Conservation (phyloP, 1,139 yeast species). For the Pneumocystis sp. region DNA sequence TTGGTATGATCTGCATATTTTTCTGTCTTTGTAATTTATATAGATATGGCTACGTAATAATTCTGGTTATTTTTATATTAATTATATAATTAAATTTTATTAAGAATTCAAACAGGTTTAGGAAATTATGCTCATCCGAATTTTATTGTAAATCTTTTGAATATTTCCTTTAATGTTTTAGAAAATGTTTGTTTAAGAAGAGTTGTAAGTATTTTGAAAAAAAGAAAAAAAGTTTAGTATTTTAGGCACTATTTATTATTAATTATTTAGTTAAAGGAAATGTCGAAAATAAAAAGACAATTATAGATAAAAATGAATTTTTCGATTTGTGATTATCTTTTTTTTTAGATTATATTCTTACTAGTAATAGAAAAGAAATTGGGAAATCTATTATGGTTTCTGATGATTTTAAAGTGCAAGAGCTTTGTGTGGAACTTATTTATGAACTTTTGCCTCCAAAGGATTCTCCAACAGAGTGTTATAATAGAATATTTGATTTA, state of each 20-base stretch:
- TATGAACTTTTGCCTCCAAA: neutral
- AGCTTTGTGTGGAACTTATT: neutral
- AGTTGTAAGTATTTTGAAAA: neutral
- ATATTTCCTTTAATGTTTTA: neutral
- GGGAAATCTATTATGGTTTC: neutral
- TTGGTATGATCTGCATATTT: neutral
- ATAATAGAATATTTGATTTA: neutral
- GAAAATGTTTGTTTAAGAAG: neutral
- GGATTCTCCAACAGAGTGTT: neutral
- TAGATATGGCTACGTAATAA: neutral
- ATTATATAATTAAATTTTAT: neutral
- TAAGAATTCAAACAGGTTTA: neutral
- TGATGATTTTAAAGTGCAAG: neutral
- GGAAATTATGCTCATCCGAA: neutral
- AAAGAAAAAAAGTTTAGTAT: neutral
- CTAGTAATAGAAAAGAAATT: neutral
- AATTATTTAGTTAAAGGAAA: neutral
- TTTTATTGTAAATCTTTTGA: neutral
- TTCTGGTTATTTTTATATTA: neutral
- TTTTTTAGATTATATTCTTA: neutral
- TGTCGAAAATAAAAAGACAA: neutral
- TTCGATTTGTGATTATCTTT: neutral
- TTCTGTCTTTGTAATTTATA: neutral
- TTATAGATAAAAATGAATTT: neutral
- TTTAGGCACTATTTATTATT: neutral